These are phyloP conservation scores for Tulasnella sp. DNA, from an alignment of 768 basidiomycete genomes.

Conservation along the genomic window DNA sequence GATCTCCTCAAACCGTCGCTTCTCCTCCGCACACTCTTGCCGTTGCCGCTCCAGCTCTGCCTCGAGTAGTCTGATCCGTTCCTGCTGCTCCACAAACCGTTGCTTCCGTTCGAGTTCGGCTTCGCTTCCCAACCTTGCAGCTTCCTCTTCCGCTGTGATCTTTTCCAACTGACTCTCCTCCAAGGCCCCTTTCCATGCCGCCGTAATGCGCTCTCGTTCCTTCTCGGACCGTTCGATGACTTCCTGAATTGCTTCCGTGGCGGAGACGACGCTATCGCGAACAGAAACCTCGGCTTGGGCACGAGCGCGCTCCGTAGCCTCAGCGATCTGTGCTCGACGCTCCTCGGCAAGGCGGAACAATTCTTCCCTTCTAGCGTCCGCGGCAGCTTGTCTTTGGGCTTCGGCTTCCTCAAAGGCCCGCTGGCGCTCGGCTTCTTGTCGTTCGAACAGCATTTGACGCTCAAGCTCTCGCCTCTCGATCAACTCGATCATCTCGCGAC, in stretches of 20 bases:
- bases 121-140: conserved; percentile 14
- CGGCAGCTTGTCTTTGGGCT: conserved; percentile 27
- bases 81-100: conserved; percentile 39
- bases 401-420: conserved; percentile 35
- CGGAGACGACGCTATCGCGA: conserved; percentile 1
- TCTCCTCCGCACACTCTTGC: conserved; percentile 53
- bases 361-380: conserved; percentile 27
- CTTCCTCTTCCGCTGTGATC: conserved; percentile 45
- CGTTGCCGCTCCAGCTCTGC: conserved; percentile 57
- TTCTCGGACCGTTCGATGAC: conserved; percentile 26
- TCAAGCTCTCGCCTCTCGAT: conserved; percentile 53
- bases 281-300: conserved; percentile 23
- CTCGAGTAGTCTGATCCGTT: conserved; percentile 58
- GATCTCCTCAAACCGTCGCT: conserved; percentile 58
- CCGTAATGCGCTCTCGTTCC: conserved; percentile 31
- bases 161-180: conserved; percentile 29
- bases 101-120: conserved; percentile 37
- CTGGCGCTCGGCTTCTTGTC: conserved; percentile 42
- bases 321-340: conserved; percentile 18
- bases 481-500: conserved; percentile 30
- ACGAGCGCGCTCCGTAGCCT: conserved; percentile 18
- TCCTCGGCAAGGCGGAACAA: conserved; percentile 24
- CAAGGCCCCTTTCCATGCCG: background rate
- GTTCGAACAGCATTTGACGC: conserved; percentile 48
- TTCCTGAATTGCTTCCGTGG: conserved; percentile 25